Conservation (phyloP, 2,329 filamentous ascomycete genomes). For the Xylaria sp. region DNA sequence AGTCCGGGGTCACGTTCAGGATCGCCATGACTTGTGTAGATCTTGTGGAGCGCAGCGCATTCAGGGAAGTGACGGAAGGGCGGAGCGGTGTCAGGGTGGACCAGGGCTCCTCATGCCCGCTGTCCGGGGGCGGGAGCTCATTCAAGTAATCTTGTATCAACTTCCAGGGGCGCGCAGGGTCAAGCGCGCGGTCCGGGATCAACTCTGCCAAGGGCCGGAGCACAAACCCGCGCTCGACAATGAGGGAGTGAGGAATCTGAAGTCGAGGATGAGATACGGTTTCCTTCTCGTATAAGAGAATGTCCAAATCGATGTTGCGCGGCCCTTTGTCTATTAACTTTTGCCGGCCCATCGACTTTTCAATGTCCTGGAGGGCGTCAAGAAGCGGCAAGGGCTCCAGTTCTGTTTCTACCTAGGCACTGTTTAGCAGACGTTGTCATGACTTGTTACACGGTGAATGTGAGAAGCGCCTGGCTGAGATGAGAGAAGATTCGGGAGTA, state of each 20-base stretch:
- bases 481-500: background rate
- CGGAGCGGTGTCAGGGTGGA: slow-evolving; percentile 56
- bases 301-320: slow-evolving; percentile 89
- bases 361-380: slow-evolving; percentile 77
- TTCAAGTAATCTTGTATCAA: slow-evolving; percentile 57
- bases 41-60: slow-evolving; percentile 52
- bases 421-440: slow-evolving; percentile 1
- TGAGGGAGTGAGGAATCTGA: slow-evolving; percentile 76
- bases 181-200: slow-evolving; percentile 49
- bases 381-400: slow-evolving; percentile 71
- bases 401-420: slow-evolving; percentile 67
- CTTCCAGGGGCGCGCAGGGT: slow-evolving; percentile 53
- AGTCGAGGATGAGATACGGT: slow-evolving; percentile 63
- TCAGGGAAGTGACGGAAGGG: slow-evolving; percentile 46
- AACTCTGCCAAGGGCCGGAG: slow-evolving; percentile 78
- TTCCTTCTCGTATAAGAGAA: slow-evolving; percentile 72
- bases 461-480: background rate
- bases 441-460: background rate
- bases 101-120: slow-evolving; percentile 38
- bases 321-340: slow-evolving; percentile 92
- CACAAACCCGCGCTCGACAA: slow-evolving; percentile 90
- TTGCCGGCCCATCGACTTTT: slow-evolving; percentile 69
- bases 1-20: slow-evolving; percentile 90
- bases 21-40: slow-evolving; percentile 86
- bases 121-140: slow-evolving; percentile 43